Evolutionary conservation across 768 basidiomycete genomes (phyloP).

Genomic region (Rhizopogon vulgaris): DNA sequence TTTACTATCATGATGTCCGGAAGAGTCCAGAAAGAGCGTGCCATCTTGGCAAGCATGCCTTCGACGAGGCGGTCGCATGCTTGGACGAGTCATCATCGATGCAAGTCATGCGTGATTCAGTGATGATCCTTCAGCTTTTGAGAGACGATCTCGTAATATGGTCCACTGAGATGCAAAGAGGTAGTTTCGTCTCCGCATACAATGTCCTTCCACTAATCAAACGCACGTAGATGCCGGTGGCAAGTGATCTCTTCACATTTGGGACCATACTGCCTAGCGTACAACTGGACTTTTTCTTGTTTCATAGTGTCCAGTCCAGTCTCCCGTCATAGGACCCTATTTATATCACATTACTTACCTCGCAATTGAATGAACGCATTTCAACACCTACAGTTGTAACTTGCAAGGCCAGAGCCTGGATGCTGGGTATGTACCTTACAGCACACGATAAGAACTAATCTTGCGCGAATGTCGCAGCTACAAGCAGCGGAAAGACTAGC

Average conservation of each 20-base stretch:
- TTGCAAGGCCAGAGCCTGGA: background rate
- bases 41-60: constrained; percentile 86
- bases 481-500: constrained; percentile 89
- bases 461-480: constrained; percentile 88
- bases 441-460: constrained; percentile 10
- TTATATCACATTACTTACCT: background rate
- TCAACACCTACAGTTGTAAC: background rate
- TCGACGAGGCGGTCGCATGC: constrained; percentile 81
- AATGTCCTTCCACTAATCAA: background rate
- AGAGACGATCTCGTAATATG: constrained; percentile 84
- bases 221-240: background rate
- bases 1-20: constrained; percentile 85
- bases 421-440: background rate
- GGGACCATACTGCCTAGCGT: background rate
- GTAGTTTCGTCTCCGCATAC: constrained; percentile 12
- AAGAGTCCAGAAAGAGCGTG: constrained; percentile 83
- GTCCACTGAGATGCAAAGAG: constrained; percentile 65
- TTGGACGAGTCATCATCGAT: constrained; percentile 38
- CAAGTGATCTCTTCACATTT: background rate
- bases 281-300: background rate
- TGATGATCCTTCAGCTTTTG: constrained; percentile 78
- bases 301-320: background rate
- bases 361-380: background rate
- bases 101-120: constrained; percentile 57
- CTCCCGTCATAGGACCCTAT: constrained; percentile 1